Evolutionary conservation across 768 basidiomycete species (phyloP).

Genomic region (Holtermanniella nyarrowii): DNA sequence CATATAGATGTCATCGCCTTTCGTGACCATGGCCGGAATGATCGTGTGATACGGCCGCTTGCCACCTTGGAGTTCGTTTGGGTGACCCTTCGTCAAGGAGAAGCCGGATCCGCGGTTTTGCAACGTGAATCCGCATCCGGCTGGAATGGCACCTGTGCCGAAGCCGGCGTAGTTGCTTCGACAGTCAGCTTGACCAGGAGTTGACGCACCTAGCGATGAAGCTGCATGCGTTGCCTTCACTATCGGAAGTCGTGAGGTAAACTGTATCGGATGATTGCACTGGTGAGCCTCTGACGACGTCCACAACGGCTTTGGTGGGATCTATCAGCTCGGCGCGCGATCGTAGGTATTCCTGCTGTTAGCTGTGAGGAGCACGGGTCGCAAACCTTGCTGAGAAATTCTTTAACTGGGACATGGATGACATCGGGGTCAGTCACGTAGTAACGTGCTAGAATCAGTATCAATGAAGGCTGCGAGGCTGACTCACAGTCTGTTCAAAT

Average conservation of each 20-base stretch:
- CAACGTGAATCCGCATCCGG: conserved; percentile 89
- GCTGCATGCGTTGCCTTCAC: conserved; percentile 43
- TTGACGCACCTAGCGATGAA: conserved; percentile 36
- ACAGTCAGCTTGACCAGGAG: background rate
- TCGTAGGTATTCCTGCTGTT: conserved; percentile 55
- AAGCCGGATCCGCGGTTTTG: conserved; percentile 91
- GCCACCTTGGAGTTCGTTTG: conserved; percentile 71
- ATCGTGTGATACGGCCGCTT: conserved; percentile 91
- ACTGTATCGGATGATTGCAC: conserved; percentile 83
- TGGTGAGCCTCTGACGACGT: conserved; percentile 67
- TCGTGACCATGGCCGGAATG: conserved; percentile 42
- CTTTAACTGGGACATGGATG: conserved; percentile 62
- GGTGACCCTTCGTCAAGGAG: conserved; percentile 64
- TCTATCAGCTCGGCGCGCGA: conserved; percentile 72
- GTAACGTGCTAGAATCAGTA: conserved; percentile 47
- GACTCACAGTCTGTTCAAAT: too few relatives aligned
- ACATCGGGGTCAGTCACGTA: conserved; percentile 88
- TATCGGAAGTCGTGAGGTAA: conserved; percentile 70
- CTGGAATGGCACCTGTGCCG: conserved; percentile 81
- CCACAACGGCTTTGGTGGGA: conserved; percentile 53
- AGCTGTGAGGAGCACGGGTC: background rate
- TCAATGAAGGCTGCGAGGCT: background rate
- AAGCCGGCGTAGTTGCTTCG: conserved; percentile 67
- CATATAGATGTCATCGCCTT: conserved; percentile 21
- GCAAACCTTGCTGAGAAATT: conserved; percentile 70